Conservation (phyloP, 805 yeast species). For the Pichia pseudocactophila region DNA sequence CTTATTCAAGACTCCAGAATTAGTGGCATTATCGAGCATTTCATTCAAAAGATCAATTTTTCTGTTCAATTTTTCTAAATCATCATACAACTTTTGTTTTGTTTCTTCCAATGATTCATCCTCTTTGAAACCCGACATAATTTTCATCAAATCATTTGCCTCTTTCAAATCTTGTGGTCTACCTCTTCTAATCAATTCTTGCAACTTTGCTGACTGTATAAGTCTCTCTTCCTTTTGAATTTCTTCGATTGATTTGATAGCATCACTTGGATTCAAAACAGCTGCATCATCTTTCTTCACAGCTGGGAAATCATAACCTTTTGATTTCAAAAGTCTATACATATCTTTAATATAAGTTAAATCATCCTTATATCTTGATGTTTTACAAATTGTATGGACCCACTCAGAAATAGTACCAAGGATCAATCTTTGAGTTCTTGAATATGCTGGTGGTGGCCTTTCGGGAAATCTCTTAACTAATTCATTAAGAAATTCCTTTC, state of each 20-base stretch:
- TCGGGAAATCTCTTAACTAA: slow-evolving; percentile 91
- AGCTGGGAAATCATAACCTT: slow-evolving; percentile 92
- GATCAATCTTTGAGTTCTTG: slow-evolving; percentile 75
- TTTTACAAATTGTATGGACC: slow-evolving; percentile 89
- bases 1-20: slow-evolving; percentile 32
- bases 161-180: slow-evolving; percentile 92
- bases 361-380: slow-evolving; percentile 85
- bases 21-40: slow-evolving; percentile 55
- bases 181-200: slow-evolving; percentile 91
- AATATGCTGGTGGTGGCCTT: slow-evolving; percentile 79
- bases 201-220: slow-evolving; percentile 91
- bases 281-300: slow-evolving; percentile 86
- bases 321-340: slow-evolving; percentile 83
- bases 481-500: slow-evolving; percentile 91
- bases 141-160: slow-evolving; percentile 93
- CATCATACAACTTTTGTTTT: slow-evolving; percentile 72
- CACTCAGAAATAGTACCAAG: slow-evolving; percentile 93
- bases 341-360: slow-evolving; percentile 87
- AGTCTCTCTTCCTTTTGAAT: slow-evolving; percentile 85
- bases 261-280: slow-evolving; percentile 83
- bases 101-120: slow-evolving; percentile 65
- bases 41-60: slow-evolving; percentile 84
- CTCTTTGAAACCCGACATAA: slow-evolving; percentile 95
- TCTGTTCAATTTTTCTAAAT: slow-evolving; percentile 71
- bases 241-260: slow-evolving; percentile 80